Evolutionary conservation across 768 basidiomycete species (phyloP).

Genomic region (Podaxis mareebaensis): DNA sequence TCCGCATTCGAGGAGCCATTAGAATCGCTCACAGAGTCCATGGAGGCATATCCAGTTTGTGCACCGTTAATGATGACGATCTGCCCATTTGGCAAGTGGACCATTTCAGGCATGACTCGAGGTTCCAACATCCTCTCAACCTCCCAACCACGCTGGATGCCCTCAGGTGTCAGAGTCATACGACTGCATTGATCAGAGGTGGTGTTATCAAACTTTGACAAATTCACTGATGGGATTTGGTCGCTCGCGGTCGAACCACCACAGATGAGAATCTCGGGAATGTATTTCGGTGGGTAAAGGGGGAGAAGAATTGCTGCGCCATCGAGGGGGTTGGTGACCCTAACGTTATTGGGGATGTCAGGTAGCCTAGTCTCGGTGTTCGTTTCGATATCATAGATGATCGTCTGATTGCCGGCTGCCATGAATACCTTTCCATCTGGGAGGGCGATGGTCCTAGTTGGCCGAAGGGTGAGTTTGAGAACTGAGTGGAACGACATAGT

Average conservation of each 20-base stretch:
- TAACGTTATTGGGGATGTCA: constrained; percentile 43
- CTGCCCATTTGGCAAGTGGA: constrained; percentile 44
- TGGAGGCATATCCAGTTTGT: constrained; percentile 41
- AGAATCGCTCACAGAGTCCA: constrained; percentile 31
- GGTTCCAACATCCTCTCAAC: constrained; percentile 45
- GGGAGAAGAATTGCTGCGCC: constrained; percentile 37
- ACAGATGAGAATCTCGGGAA: constrained; percentile 48
- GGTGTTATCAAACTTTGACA: constrained; percentile 43
- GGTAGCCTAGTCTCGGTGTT: constrained; percentile 41
- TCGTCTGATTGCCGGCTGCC: constrained; percentile 40
- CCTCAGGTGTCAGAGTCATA: constrained; percentile 39
- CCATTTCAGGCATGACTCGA: constrained; percentile 39
- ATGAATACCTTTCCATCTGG: constrained; percentile 44
- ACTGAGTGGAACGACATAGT: background rate
- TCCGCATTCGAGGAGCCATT: constrained; percentile 31
- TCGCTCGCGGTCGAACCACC: constrained; percentile 41
- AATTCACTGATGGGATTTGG: constrained; percentile 25
- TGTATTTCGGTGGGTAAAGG: constrained; percentile 38
- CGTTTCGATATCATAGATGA: constrained; percentile 39
- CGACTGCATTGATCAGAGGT: constrained; percentile 40
- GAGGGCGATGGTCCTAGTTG: constrained; percentile 31
- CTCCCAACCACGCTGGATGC: constrained; percentile 45
- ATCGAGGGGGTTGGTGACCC: constrained; percentile 42
- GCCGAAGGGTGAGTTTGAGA: background rate
- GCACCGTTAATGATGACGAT: constrained; percentile 46